Base-by-base conservation (phyloP, 2,329 filamentous ascomycete species). In the Trichoderma sp. region DNA sequence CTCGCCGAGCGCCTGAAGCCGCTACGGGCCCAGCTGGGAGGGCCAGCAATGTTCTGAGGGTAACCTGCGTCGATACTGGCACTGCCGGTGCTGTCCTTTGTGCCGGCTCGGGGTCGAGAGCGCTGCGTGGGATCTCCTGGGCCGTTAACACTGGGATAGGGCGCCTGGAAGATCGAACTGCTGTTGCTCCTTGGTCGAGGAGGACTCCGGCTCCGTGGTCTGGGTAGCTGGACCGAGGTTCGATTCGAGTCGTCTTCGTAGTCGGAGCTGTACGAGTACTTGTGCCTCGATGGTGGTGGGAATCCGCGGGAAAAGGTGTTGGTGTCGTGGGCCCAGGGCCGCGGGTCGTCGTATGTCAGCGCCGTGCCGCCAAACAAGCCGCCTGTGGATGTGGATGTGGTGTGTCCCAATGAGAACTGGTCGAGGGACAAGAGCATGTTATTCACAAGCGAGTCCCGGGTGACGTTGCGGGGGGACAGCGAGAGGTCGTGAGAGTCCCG, bases 401-500 rank as follows among this genome's bases (percentile, higher is more conserved):
- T 78, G 75, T 87, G 84, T 58, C 81, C 85, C 76, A 88, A 85
- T 53, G 89, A 91, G 78, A 95, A 90, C 81, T 95, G 92, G 82
- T 97, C 95, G 74, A 99, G 90, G 53, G 95, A 97, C 75, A 96
- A 86, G 73, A 98, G 90, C 92, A 99, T 96, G 81, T 98, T 97
- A 81, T 96, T 92, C 72, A 99, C 94, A 75, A 99, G 90, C 43
- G 95, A 98, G 79, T 97, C 93, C 76, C 95, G 90, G 53, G 93
- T 93, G 74, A 93, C 90, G 79, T 93, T 89, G 73, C 91, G 87
- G 63, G 92, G 89, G 65, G 91, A 91, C 77, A 97, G 86, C 71
- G 93, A 95, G 73, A 98, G 87, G 80, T 97, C 95, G 85, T 98
- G 95, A 63, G 92, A 94, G 82, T 95, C 91, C 75, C 87, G 84